Conservation (phyloP, 106 monocot genomes). For the Allium cepa region DNA sequence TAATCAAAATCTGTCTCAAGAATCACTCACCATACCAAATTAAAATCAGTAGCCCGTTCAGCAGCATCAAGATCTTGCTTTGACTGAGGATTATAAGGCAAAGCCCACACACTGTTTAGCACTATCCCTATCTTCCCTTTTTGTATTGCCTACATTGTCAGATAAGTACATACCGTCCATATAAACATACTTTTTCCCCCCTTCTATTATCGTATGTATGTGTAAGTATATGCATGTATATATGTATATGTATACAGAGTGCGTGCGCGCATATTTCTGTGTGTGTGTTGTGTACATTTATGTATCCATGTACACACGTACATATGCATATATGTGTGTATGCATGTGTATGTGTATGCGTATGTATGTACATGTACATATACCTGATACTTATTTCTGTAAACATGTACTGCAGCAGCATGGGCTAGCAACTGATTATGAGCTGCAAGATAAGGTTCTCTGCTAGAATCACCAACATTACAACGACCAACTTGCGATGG, state of each 20-base stretch:
- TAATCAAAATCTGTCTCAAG: too few relatives aligned
- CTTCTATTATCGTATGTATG: not conserved
- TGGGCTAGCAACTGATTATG: slow-evolving; percentile 61
- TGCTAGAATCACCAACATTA: slow-evolving; percentile 31
- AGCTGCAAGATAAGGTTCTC: slow-evolving; percentile 40
- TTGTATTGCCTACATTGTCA: slow-evolving; percentile 23
- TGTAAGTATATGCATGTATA: too few relatives aligned
- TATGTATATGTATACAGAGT: not conserved
- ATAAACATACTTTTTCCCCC: not conserved
- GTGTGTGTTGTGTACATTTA: not conserved
- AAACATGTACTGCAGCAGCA: slow-evolving; percentile 30
- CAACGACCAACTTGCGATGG: slow-evolving; percentile 15
- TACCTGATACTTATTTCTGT: slow-evolving; percentile 56
- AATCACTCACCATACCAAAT: slow-evolving; percentile 11
- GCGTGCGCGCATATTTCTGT: not conserved
- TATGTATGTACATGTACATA: not conserved
- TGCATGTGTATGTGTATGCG: not conserved
- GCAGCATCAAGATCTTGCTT: slow-evolving; percentile 27
- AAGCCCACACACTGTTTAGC: slow-evolving; percentile 22
- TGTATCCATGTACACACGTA: not conserved
- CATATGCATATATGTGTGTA: too few relatives aligned
- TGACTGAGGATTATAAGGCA: slow-evolving; percentile 25
- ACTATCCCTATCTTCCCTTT: slow-evolving; percentile 58
- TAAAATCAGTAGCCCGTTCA: slow-evolving; percentile 36
- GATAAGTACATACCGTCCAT: not conserved